These are phyloP conservation scores for Xerocomus brunneocitrinus DNA, from an alignment of 768 basidiomycete species.

Conservation along the genomic window DNA sequence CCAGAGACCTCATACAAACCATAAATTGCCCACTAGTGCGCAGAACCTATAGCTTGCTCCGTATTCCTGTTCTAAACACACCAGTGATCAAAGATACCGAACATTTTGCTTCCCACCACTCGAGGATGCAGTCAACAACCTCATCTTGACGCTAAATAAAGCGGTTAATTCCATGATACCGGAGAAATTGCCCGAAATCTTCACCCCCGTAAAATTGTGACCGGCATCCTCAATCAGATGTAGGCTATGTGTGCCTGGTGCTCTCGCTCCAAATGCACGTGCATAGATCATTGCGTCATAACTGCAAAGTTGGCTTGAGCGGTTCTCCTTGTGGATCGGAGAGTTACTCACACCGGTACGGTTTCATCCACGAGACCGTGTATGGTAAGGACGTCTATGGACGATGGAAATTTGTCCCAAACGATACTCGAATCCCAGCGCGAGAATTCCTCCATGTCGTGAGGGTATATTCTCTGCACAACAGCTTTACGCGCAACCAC, in stretches of 20 bases:
- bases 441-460: constrained; percentile 58
- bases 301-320: constrained; percentile 32
- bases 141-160: constrained; percentile 52
- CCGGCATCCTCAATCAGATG: constrained; percentile 70
- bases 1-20: too few species aligned
- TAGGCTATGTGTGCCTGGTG: constrained; percentile 66
- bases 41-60: constrained; percentile 41
- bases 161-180: constrained; percentile 1
- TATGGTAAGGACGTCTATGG: constrained; percentile 65
- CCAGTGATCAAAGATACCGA: constrained; percentile 53
- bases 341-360: constrained; percentile 60
- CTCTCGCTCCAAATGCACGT: constrained; percentile 49
- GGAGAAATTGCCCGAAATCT: constrained; percentile 6
- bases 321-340: not conserved
- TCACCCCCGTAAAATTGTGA: constrained; percentile 69
- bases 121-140: constrained; percentile 60
- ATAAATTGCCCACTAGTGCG: not conserved
- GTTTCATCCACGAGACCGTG: constrained; percentile 69
- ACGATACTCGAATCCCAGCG: constrained; percentile 64
- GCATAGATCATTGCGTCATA: constrained; percentile 73
- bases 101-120: constrained; percentile 56
- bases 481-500: constrained; percentile 62
- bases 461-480: constrained; percentile 48
- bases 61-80: constrained; percentile 55
- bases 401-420: constrained; percentile 61